Evolutionary conservation across 192 early-diverging fungal genomes (phyloP).

Genomic region (Cladochytrium replicatum): DNA sequence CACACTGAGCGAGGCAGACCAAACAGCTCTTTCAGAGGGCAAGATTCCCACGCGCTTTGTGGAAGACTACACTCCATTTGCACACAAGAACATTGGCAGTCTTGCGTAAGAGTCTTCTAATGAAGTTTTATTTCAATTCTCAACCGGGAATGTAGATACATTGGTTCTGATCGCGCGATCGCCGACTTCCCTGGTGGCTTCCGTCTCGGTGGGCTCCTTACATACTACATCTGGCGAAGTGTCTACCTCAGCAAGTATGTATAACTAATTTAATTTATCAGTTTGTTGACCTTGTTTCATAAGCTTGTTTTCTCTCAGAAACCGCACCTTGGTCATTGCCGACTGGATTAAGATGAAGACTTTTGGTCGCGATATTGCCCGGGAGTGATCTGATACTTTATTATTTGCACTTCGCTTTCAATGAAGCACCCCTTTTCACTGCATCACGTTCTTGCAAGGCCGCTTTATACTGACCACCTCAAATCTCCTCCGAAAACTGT

Average conservation of each 20-base stretch:
- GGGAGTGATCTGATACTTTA: constrained; percentile 66
- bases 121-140: not conserved
- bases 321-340: constrained; percentile 66
- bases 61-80: constrained; percentile 1
- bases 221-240: constrained; percentile 41
- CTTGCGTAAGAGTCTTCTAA: constrained; percentile 42
- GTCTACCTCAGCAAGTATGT: constrained; percentile 38
- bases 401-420: too few relatives aligned
- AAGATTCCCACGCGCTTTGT: constrained; percentile 12
- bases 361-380: constrained; percentile 85
- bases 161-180: constrained; percentile 90
- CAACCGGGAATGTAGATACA: constrained; percentile 54
- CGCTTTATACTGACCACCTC: too few relatives aligned
- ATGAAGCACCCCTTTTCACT: too few relatives aligned
- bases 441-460: too few relatives aligned
- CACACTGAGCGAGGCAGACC: too few relatives aligned
- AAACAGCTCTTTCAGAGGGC: too few relatives aligned
- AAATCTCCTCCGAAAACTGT: too few relatives aligned
- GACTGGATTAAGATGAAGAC: constrained; percentile 87
- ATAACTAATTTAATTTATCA: constrained; percentile 56
- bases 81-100: constrained; percentile 63
- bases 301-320: constrained; percentile 78
- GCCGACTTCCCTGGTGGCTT: constrained; percentile 70
- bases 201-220: constrained; percentile 35
- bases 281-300: constrained; percentile 40